Evolutionary conservation across 2,329 filamentous ascomycete species (phyloP), one percentile per base, ranked within the genome.

Genomic region (Beauveria rudraprayagi): DNA sequence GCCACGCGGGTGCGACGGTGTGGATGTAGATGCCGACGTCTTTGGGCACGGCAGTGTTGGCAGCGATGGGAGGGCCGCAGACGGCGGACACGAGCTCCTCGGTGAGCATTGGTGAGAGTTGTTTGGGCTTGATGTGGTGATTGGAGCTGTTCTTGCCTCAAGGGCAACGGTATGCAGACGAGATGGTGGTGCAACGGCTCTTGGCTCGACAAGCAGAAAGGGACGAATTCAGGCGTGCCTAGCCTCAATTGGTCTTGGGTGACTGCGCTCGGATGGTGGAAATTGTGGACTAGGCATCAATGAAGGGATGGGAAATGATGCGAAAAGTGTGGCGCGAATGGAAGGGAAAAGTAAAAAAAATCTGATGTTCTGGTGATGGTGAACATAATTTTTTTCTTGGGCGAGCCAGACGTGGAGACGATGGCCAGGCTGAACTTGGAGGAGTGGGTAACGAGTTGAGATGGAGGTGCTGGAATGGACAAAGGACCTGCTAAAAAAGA

Each of bases 21-120:
- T 96, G 90, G 61, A 90, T 75, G 76, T 95, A 94, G 70, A 97
- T 91, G 68, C 90, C 91, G 55, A 91, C 87, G 76, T 97, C 92
- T 75, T 93, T 86, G 61, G 83, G 79, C 58, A 87, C 78, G 65
- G 83, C 80, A 2, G 84, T 86, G 70, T 86, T 86, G 68, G 84
- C 81, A 63, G 82, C 75, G 62, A 86, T 72, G 4, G 80, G 83
- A 51, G 81, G 78, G 26, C 84, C 84, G 60, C 78, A 78, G 63
- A 86, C 78, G 56, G 84, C 77, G 41, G 83, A 81, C 65, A 86
- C 77, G 70, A 87, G 84, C 62, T 80, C 78, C 70, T 87, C 84
- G 24, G 82, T 79, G 58, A 86, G 70, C 84, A 87, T 87, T 60
- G 63, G 11, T 52, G 5, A 34, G 53, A 30, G 10, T 10, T 30